Base-by-base conservation (phyloP, 2,329 filamentous ascomycete genomes). In the Aspergillus arachidicola region DNA sequence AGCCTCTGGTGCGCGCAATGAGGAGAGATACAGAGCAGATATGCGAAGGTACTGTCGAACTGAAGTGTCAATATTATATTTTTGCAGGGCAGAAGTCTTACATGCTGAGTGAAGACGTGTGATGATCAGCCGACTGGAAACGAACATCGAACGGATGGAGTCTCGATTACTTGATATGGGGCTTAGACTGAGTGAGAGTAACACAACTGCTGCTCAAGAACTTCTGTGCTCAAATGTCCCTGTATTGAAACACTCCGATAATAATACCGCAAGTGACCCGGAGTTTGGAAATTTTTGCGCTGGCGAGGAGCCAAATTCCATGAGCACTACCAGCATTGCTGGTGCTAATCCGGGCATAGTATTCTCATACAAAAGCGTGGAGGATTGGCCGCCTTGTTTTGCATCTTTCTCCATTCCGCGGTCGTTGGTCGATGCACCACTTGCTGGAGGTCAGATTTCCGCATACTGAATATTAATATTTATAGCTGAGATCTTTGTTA, bases 71-170 rank as follows among this genome's bases (percentile, higher is more conserved):
- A 46, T 32, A 28, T 50, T 32, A 1, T 26, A 21, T 30, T 45
- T 12, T 19, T 28, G 10, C 23, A 28, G 11, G 16, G 28, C 26
- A n/a, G 36, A 58, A 60, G 28, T 48, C 53, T 38, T n/a, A 53
- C n/a, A 53, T 54, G 14, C 36, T 30, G 26, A 26, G 38, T 54
- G 34, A 58, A 67, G 63, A 34, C 65, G 62, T n/a, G 59, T 58
- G 45, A 66, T 68, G 66, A 64, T 68, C 38, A 63, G 67, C 28
- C 64, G 65, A 32, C 57, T 68, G 28, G 66, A 68, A 57, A 58
- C 62, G 10, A 67, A 62, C 21, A 64, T 68, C 26, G 64, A 64
- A 55, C 57, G 64, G 12, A 60, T 68, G 59, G 66, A 68, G 26
- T 56, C 60, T 41, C 66, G 56, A 11, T 45, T 68, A 43, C 59